These are phyloP conservation scores for Macadamia tetraphylla DNA, from an alignment of 164 flowering plant genomes.

Conservation along the genomic window DNA sequence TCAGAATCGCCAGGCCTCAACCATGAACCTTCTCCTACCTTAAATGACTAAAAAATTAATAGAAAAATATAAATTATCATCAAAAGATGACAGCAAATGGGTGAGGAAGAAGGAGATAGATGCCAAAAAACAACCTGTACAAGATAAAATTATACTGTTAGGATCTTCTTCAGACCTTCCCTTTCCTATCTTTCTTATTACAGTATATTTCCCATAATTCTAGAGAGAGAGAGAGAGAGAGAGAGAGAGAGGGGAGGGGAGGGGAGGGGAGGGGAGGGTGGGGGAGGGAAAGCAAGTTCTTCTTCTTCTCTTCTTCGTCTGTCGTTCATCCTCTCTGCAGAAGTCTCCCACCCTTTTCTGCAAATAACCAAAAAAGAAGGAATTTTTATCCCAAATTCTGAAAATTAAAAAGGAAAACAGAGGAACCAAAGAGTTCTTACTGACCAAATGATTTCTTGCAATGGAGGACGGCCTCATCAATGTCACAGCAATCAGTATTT, in stretches of 20 bases:
- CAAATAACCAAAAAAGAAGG: constrained; percentile 4
- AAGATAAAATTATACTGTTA: not conserved
- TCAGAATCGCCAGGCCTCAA: not conserved
- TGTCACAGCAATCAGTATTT: constrained; percentile 19
- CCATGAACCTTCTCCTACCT: constrained; percentile 5
- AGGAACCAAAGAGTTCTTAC: not conserved
- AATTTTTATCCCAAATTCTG: not conserved
- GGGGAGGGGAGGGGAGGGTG: no score
- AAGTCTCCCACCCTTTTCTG: constrained; percentile 20
- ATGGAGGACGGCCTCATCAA: constrained; percentile 72
- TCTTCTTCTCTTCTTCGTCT: not conserved
- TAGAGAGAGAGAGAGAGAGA: no score
- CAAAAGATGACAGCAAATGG: not conserved
- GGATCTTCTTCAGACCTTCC: not conserved
- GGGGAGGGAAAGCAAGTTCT: no score
- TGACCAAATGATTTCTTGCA: constrained; percentile 63
- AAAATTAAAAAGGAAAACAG: not conserved
- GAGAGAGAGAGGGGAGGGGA: no score
- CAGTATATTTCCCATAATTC: no score
- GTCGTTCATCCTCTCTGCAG: not conserved
- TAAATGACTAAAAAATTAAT: not conserved
- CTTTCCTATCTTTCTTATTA: not conserved
- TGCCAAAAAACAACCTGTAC: not conserved
- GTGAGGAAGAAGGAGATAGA: not conserved
- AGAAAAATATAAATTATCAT: not conserved